Evolutionary conservation across 768 basidiomycete genomes (phyloP).

Genomic region (Trametes cubensis): DNA sequence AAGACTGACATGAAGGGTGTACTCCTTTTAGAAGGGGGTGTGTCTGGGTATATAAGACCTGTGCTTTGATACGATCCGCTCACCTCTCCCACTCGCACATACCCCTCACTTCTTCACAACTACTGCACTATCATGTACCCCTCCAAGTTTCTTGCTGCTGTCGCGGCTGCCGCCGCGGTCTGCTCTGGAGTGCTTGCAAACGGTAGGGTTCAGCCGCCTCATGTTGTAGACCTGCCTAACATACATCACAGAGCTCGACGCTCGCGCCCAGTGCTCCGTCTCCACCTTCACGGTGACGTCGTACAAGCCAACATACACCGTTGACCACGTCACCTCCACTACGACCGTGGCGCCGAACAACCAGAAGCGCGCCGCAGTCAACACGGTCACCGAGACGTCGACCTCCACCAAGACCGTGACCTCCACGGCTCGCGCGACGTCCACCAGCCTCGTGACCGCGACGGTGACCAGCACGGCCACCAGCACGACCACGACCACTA

Average conservation of each 20-base stretch:
- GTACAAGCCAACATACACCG: not conserved
- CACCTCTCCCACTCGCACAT: too few species aligned
- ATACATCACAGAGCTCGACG: not conserved
- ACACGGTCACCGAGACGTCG: not conserved
- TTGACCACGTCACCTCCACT: not conserved
- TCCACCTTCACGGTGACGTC: not conserved
- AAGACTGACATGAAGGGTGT: too few species aligned
- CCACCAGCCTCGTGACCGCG: not conserved
- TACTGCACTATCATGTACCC: too few species aligned
- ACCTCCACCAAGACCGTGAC: not conserved
- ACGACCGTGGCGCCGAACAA: not conserved
- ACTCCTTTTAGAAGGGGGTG: too few species aligned
- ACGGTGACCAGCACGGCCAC: slow-evolving; percentile 5
- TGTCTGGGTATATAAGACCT: too few species aligned
- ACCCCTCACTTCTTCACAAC: too few species aligned
- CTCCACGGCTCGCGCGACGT: not conserved
- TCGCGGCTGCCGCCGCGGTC: too few species aligned
- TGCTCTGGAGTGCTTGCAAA: too few species aligned
- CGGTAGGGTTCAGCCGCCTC: too few species aligned
- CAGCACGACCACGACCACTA: not conserved
- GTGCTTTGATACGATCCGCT: too few species aligned
- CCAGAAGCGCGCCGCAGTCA: not conserved
- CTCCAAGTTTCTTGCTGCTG: too few species aligned
- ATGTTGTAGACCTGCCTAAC: too few species aligned
- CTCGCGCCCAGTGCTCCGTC: not conserved